Base-by-base conservation (phyloP, 2,329 filamentous ascomycete genomes). In the Pseudogymnoascus sp. region DNA sequence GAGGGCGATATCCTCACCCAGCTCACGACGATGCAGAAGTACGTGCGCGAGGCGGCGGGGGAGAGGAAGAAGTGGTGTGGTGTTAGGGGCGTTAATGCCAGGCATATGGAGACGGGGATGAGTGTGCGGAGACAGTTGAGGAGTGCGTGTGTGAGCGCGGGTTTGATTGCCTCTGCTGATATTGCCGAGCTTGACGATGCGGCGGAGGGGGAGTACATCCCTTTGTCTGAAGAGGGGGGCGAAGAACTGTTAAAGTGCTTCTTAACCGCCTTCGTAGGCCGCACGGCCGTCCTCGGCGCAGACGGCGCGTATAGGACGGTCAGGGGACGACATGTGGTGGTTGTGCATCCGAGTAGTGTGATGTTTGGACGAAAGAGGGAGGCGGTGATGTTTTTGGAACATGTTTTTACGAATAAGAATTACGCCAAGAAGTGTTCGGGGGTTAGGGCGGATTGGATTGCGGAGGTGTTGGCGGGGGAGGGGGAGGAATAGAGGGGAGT, bases 301-400 rank as follows among this genome's bases (percentile, higher is more conserved):
- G 84, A 88, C 65, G 79, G 79, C 11, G 85, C 80, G 68, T 89
- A 86, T 63, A 78, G 82, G 5, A 87, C 84, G 0, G 76, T 81
- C 0, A 77, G 82, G 30, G 84, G 83, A 19, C 85, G 84, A 68
- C 83, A 87, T 60, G 75, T 79, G 1, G 83, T 88, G 8, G 78
- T 82, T 0, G 82, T 88, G 16, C 85, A 88, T 67, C 85, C 85
- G 0, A 79, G 83, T 0, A 88, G 85, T 66, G 82, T 85, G 0
- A 67, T 88, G 58, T 83, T 86, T 65, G 84, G 85, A 0, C 78
- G 81, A 68, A 87, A 86, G 73, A 80, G 79, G 69, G 84, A 87
- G 72, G 84, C 84, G 3, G 86, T 88, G 69, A 85, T 88, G 84
- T 88, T 87, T 65, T 71, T 88, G 8, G 85, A 88, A 66, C 82